These are phyloP conservation scores for Penicillium sp. DNA, from an alignment of 2,329 filamentous ascomycete genomes.

Conservation along the genomic window DNA sequence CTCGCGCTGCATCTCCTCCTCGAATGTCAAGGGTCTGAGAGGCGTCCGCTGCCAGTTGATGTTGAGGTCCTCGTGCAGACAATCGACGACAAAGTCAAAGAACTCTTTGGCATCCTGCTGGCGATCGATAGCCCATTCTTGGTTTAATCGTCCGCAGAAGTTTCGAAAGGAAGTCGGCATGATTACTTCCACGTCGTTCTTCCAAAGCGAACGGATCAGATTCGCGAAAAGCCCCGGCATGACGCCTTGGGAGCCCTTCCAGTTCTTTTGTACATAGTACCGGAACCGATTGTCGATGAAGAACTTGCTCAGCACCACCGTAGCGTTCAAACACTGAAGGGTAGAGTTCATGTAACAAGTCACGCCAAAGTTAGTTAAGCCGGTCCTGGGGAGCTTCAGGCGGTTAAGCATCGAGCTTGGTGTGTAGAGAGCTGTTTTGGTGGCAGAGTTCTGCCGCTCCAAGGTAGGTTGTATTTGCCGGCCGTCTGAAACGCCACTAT, in stretches of 20 bases:
- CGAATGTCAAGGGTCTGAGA: slow-evolving; percentile 49
- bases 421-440: slow-evolving; percentile 38
- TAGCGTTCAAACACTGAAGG: slow-evolving; percentile 74
- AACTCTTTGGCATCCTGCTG: slow-evolving; percentile 94
- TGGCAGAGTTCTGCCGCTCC: slow-evolving; percentile 39
- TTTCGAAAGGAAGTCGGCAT: slow-evolving; percentile 55
- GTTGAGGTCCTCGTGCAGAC: slow-evolving; percentile 81
- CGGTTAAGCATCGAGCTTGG: slow-evolving; percentile 36
- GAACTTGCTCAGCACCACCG: slow-evolving; percentile 53
- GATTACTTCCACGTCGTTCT: slow-evolving; percentile 46
- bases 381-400: slow-evolving; percentile 53
- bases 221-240: slow-evolving; percentile 56
- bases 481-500: slow-evolving; percentile 67
- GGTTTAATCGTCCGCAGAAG: slow-evolving; percentile 57
- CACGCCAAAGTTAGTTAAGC: slow-evolving; percentile 68
- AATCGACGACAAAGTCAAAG: slow-evolving; percentile 69
- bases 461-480: slow-evolving; percentile 38
- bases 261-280: slow-evolving; percentile 54
- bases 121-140: slow-evolving; percentile 60
- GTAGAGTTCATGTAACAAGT: slow-evolving; percentile 92
- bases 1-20: slow-evolving; percentile 55
- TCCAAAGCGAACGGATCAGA: slow-evolving; percentile 54
- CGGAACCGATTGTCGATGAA: slow-evolving; percentile 58
- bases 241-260: slow-evolving; percentile 57
- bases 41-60: slow-evolving; percentile 52